phyloP scores from a whole-genome alignment of 2,329 filamentous ascomycete species.

The Arthrobotrys entomopaga region DNA sequence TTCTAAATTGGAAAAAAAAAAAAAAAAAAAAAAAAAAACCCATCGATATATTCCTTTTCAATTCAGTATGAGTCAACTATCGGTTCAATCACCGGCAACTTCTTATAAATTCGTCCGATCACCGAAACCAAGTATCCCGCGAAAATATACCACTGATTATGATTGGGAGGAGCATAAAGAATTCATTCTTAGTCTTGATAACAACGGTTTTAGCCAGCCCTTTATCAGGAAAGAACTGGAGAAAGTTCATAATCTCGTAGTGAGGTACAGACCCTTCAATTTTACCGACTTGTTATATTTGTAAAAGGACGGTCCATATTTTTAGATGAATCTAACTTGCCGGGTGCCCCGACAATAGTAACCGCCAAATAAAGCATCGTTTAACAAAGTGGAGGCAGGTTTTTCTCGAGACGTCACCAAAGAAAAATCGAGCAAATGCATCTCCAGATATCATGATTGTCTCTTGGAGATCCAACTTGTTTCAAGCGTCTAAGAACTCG shows the following conservation, averaged over 20 bases:
- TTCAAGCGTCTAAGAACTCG: too few species aligned
- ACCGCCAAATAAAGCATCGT: constrained; percentile 6
- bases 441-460: too few species aligned
- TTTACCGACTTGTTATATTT: neutral
- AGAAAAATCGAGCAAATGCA: too few species aligned
- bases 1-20: too few species aligned
- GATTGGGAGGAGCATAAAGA: neutral
- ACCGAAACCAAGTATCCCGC: neutral
- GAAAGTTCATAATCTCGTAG: neutral
- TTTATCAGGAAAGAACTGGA: neutral
- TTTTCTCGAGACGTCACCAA: too few species aligned
- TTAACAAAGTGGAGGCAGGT: constrained; percentile 5
- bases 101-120: constrained; percentile 7
- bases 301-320: too few species aligned
- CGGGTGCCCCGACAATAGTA: neutral
- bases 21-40: too few species aligned
- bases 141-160: neutral
- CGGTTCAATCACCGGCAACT: neutral
- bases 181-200: neutral
- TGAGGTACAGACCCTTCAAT: neutral
- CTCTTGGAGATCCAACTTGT: too few species aligned
- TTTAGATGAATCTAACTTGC: neutral
- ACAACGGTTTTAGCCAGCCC: neutral
- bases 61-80: too few species aligned
- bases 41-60: too few species aligned